phyloP scores from a whole-genome alignment of 1,284 basidiomycete species.

The Leccinum fallax region DNA sequence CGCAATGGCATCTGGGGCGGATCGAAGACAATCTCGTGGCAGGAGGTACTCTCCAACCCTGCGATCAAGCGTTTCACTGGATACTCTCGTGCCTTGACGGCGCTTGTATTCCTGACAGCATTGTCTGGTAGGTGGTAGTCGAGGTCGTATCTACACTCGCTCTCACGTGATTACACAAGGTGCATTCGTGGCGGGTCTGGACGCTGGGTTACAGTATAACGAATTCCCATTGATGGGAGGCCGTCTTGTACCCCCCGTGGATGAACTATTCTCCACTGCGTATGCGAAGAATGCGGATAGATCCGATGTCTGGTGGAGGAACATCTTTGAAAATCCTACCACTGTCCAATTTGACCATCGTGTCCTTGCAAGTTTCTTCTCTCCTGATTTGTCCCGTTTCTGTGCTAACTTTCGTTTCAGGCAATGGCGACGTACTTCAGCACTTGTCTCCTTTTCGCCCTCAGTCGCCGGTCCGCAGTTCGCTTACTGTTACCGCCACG shows the following conservation, averaged over 20 bases:
- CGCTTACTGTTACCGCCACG: slow-evolving; percentile 67
- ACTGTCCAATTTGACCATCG: slow-evolving; percentile 98
- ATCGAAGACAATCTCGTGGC: slow-evolving; percentile 50
- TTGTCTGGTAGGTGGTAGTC: slow-evolving; percentile 66
- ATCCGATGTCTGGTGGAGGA: slow-evolving; percentile 87
- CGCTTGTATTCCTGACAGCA: slow-evolving; percentile 87
- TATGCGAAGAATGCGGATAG: slow-evolving; percentile 72
- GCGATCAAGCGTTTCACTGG: slow-evolving; percentile 61
- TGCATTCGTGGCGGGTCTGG: slow-evolving; percentile 96
- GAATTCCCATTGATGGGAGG: slow-evolving; percentile 99
- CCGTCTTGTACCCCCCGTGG: slow-evolving; percentile 76
- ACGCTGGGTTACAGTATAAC: slow-evolving; percentile 96
- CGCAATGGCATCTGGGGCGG: slow-evolving; percentile 46
- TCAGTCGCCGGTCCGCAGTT: slow-evolving; percentile 54
- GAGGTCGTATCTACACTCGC: not conserved
- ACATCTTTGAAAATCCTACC: slow-evolving; percentile 95
- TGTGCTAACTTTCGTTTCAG: slow-evolving; percentile 40
- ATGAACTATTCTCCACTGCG: slow-evolving; percentile 81
- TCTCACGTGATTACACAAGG: slow-evolving; percentile 49
- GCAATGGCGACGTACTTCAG: slow-evolving; percentile 82
- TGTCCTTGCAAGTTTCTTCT: slow-evolving; percentile 65
- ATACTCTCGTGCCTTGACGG: slow-evolving; percentile 64
- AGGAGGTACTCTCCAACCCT: slow-evolving; percentile 56
- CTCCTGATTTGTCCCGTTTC: not conserved
- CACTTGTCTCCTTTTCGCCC: slow-evolving; percentile 65